Percentiles rank a stretch among this genome's conserved stretches.
phyloP scores from a whole-genome alignment of 352 stramenopile species.

The Pythium apleroticum region DNA sequence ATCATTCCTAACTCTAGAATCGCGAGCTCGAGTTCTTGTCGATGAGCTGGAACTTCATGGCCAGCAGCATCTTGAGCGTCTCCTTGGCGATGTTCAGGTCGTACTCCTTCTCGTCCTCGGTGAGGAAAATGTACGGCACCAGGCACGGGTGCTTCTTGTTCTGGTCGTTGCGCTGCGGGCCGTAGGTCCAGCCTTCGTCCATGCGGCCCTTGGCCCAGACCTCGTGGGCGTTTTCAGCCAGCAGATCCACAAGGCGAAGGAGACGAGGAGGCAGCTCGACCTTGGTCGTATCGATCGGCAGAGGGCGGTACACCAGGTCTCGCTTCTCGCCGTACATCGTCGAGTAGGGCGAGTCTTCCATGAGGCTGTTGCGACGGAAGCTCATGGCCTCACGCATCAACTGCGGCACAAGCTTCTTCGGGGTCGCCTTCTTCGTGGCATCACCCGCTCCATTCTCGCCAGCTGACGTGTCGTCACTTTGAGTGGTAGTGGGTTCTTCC shows the following conservation, averaged over 20 bases:
- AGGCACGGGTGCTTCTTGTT: slow-evolving; percentile 84
- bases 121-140: slow-evolving; percentile 89
- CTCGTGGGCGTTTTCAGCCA: slow-evolving; percentile 86
- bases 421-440: slow-evolving; percentile 17
- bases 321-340: slow-evolving; percentile 63
- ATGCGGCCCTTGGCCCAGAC: slow-evolving; percentile 87
- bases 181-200: slow-evolving; percentile 88
- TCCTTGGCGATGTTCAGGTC: slow-evolving; percentile 88
- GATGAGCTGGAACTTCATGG: slow-evolving; percentile 84
- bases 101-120: slow-evolving; percentile 87
- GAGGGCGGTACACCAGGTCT: slow-evolving; percentile 64
- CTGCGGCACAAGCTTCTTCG: slow-evolving; percentile 52
- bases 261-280: slow-evolving; percentile 66
- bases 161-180: slow-evolving; percentile 70
- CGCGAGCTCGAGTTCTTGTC: slow-evolving; percentile 40
- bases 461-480: slow-evolving; percentile 25
- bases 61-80: slow-evolving; percentile 86
- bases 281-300: slow-evolving; percentile 75
- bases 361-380: slow-evolving; percentile 74
- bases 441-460: slow-evolving; percentile 1
- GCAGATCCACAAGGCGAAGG: slow-evolving; percentile 71
- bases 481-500: not conserved
- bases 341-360: slow-evolving; percentile 78
- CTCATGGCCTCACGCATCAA: slow-evolving; percentile 72
- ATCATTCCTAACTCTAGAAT: slow-evolving; percentile 8